Base-by-base conservation (phyloP, 1,284 basidiomycete species). In the Cryptococcus maquisensis region DNA sequence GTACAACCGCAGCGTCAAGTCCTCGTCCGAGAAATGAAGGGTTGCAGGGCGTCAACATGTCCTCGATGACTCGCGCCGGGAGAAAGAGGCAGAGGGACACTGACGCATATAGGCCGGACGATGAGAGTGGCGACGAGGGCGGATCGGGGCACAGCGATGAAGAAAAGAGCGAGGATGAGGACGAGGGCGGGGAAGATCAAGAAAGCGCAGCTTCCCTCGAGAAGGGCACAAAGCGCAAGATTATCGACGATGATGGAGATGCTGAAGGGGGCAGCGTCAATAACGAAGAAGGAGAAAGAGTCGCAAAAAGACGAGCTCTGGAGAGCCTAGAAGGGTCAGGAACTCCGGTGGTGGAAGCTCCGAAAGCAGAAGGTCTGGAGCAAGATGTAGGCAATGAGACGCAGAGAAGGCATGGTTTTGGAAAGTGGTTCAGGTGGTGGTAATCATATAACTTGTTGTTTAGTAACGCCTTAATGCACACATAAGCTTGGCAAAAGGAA, bases 221-320 rank as follows among this genome's bases (percentile, higher is more conserved):
- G 26, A 41, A 23, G 23, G 12, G 26, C 12, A 23, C 16, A 15
- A 37, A 38, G 37, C 23, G 24, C 24, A 21, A 13, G 10, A 16
- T 26, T 13, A n/a, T 4, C 20, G 18, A 16, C 4, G 28, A 10
- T 32, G 24, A 40, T 42, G 53, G 49, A 44, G 18, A 46, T 20
- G 60, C 52, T 18, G 60, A 60, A 18, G 55, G 47, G 43, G 43
- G 56, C 6, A 53, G 52, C 37, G 18, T 54, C 38, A 58, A 57
- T 7, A 36, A 47, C 21, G 50, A 56, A 13, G 57, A 53, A 12
- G 45, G 37, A 18, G 26, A 23, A 23, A 23, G 10, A 10, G 40
- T n/a, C 10, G 28, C 46, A 38, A 67, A 67, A 40, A 39, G 57
- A 32, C 37, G 61, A 41, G 65, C 63, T 8, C 45, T 65, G 6